phyloP scores from a whole-genome alignment of 805 yeast species.

The Clavispora fructus region DNA sequence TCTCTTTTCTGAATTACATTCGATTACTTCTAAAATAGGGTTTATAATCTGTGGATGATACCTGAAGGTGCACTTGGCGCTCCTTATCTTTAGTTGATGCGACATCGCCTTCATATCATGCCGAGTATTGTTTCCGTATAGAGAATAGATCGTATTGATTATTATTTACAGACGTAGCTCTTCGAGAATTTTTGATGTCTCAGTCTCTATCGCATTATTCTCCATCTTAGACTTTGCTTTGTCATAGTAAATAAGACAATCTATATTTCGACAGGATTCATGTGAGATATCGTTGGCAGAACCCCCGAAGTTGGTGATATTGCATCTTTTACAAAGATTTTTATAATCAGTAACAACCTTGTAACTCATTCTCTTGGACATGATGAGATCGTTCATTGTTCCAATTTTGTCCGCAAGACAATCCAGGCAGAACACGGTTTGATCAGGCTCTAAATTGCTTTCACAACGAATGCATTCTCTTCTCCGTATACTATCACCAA shows the following conservation, averaged over 20 bases:
- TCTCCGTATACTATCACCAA: constrained; percentile 8
- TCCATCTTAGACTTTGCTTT: constrained; percentile 36
- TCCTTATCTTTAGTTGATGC: constrained; percentile 8
- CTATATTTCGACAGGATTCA: constrained; percentile 50
- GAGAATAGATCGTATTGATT: background rate
- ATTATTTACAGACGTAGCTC: background rate
- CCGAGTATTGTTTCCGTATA: background rate
- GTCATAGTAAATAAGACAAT: constrained; percentile 59
- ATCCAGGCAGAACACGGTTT: constrained; percentile 14
- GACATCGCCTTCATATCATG: constrained; percentile 3
- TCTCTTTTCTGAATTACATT: background rate
- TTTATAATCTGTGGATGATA: background rate
- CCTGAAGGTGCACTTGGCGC: constrained; percentile 7
- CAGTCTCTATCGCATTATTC: background rate
- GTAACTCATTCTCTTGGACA: constrained; percentile 15
- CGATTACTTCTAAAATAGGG: background rate
- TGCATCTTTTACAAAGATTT: constrained; percentile 19
- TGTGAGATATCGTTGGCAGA: constrained; percentile 10
- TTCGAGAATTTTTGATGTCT: background rate
- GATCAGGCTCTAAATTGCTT: constrained; percentile 3
- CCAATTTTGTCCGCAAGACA: constrained; percentile 28
- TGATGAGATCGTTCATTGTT: constrained; percentile 27
- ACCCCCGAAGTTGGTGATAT: constrained; percentile 11
- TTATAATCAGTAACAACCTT: constrained; percentile 5
- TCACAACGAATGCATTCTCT: constrained; percentile 11